Conservation (phyloP, 768 basidiomycete species). For the Heimioporus sp. region DNA sequence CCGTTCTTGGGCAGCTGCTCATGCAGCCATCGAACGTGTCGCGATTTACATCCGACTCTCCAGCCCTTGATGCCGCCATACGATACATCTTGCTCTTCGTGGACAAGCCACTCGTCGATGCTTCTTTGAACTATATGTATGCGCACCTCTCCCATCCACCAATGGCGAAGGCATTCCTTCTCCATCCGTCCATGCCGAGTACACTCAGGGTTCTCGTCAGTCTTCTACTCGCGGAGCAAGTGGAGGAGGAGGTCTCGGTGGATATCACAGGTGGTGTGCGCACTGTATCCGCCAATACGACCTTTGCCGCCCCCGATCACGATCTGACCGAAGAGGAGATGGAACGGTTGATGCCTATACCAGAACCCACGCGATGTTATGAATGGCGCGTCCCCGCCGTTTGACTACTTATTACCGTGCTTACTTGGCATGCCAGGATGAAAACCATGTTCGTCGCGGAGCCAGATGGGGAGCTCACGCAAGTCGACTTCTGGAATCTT, state of each 20-base stretch:
- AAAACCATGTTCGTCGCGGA: constrained; percentile 79
- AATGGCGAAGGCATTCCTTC: constrained; percentile 75
- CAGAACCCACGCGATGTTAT: constrained; percentile 78
- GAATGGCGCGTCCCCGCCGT: constrained; percentile 58
- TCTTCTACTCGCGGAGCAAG: constrained; percentile 67
- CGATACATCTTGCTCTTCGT: constrained; percentile 70
- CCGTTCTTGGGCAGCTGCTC: constrained; percentile 58
- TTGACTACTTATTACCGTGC: background rate
- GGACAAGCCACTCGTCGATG: constrained; percentile 69
- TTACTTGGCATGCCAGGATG: constrained; percentile 65
- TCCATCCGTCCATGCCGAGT: constrained; percentile 66
- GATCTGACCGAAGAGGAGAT: constrained; percentile 73
- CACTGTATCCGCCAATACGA: constrained; percentile 53
- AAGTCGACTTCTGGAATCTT: constrained; percentile 93
- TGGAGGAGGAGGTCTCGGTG: constrained; percentile 61
- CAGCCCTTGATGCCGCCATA: constrained; percentile 60
- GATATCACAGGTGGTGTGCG: constrained; percentile 61
- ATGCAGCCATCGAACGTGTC: constrained; percentile 56
- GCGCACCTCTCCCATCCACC: constrained; percentile 69
- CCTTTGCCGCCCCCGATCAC: constrained; percentile 51
- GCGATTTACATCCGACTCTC: constrained; percentile 54
- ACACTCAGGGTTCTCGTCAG: constrained; percentile 67
- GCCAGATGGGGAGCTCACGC: constrained; percentile 78
- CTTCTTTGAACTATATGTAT: constrained; percentile 73
- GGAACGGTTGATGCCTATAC: constrained; percentile 50